Conservation (phyloP, 2,329 filamentous ascomycete species). For the Fusarium goolgardi region DNA sequence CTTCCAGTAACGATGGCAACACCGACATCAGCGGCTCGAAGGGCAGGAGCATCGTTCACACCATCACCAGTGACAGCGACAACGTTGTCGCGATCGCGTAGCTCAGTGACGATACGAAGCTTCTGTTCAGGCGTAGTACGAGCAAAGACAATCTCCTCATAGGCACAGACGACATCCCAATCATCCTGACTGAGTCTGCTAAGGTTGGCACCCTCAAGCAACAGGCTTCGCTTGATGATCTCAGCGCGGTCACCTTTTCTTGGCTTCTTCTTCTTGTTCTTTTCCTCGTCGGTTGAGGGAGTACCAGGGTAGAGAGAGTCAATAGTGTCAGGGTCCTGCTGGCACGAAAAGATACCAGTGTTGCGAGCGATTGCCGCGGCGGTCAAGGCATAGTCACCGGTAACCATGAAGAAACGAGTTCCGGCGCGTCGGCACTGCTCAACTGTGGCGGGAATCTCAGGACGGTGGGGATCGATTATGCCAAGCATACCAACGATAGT, state of each 20-base stretch:
- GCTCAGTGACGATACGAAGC: constrained; percentile 76
- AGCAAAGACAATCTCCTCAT: constrained; percentile 73
- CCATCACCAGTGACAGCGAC: constrained; percentile 81
- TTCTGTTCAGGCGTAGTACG: constrained; percentile 77
- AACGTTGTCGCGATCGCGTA: constrained; percentile 68
- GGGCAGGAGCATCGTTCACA: constrained; percentile 74
- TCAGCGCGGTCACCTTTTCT: constrained; percentile 27
- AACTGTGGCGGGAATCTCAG: constrained; percentile 57
- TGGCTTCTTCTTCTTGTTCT: constrained; percentile 26
- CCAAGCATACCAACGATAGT: constrained; percentile 65
- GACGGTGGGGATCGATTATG: constrained; percentile 60
- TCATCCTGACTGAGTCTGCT: constrained; percentile 63
- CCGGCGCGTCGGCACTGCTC: constrained; percentile 58
- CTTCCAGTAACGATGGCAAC: constrained; percentile 74
- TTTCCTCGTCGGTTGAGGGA: constrained; percentile 6
- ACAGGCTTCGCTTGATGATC: constrained; percentile 39
- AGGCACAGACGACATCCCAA: constrained; percentile 60
- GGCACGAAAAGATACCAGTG: constrained; percentile 69
- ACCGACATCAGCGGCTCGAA: constrained; percentile 75
- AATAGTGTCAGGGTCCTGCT: constrained; percentile 57
- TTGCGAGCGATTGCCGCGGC: constrained; percentile 74
- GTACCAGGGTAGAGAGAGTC: constrained; percentile 31
- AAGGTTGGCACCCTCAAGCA: constrained; percentile 68
- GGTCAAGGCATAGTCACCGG: constrained; percentile 63
- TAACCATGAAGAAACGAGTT: constrained; percentile 62